Base-by-base conservation (phyloP, 1,139 yeast species). In the Blastobotrys serpentis region DNA sequence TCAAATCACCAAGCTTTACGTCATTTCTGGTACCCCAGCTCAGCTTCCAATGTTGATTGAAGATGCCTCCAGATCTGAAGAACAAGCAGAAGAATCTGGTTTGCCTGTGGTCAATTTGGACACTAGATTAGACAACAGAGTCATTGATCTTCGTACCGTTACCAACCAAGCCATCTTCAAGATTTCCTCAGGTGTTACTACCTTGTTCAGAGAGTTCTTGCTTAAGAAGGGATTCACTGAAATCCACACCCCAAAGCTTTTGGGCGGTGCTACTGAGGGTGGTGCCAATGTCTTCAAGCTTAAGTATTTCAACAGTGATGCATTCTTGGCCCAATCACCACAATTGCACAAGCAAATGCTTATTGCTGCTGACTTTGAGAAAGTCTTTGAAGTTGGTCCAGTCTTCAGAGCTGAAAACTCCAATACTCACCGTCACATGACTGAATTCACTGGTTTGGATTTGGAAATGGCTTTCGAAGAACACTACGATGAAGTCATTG, bases 361-460 rank as follows among this genome's bases (percentile, higher is more conserved):
- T 68, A 92, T 92, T 71, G 96, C 97, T 47, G 95, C 96, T 54
- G 99, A 92, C 73, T 92, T 92, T 64, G 98, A 92, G 74, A 82
- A 79, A 63, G 99, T 92, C 45, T 94, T 82, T 66, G 99, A 92
- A 74, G 79, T 92, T 62, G 98, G 94, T 1, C 98, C 99, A 43
- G 98, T 92, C 48, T 92, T 92, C 79, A 82, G 99, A 72, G 99
- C 99, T 51, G 99, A 92, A 72, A 92, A 92, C 77, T 90, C 98
- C 56, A 89, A 92, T 75, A 92, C 98, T 23, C 98, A 92, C 71
- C 90, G 99, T 74, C 99, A 92, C 72, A 85, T 92, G 96, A 92
- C 99, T 51, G 99, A 92, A 72, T 92, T 92, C 70, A 86, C 86
- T 52, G 99, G 99, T 51, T 82, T 94, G 64, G 99, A 92, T 77